Evolutionary conservation across 75 land plant genomes (phyloP).

Genomic region (Picea sitchensis): DNA sequence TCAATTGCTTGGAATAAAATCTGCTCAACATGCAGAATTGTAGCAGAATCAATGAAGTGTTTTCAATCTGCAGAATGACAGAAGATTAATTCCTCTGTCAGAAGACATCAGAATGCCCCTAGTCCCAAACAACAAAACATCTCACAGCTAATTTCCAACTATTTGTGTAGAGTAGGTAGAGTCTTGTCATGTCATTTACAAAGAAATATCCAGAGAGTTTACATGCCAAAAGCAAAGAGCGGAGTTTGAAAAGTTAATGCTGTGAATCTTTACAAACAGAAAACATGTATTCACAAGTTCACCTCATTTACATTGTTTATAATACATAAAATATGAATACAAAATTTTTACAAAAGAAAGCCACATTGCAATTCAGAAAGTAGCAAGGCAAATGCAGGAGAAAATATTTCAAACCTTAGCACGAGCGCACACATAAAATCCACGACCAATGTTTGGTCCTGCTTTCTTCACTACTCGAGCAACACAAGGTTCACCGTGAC

Average conservation of each 20-base stretch:
- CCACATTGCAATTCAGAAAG: too few species aligned
- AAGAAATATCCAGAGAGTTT: background rate
- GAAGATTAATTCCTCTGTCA: too few species aligned
- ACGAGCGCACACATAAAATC: constrained; percentile 93
- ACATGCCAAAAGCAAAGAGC: background rate
- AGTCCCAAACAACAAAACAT: background rate
- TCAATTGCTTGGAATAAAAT: too few species aligned
- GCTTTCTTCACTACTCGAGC: constrained; percentile 77
- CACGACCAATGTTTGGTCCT: constrained; percentile 79
- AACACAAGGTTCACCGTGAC: constrained; percentile 93
- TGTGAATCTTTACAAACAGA: background rate
- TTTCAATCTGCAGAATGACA: too few species aligned
- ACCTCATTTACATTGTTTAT: background rate
- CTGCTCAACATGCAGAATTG: too few species aligned
- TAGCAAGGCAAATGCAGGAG: background rate
- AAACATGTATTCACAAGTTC: background rate
- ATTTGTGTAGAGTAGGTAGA: background rate
- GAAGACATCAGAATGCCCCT: too few species aligned
- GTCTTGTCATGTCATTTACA: background rate
- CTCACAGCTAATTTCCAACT: background rate
- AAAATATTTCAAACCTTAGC: constrained; percentile 53
- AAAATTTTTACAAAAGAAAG: background rate
- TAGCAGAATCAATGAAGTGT: too few species aligned
- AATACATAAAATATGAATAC: background rate
- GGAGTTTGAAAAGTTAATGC: background rate